These are phyloP conservation scores for Galerina marginata DNA, from an alignment of 768 basidiomycete genomes.

Conservation along the genomic window DNA sequence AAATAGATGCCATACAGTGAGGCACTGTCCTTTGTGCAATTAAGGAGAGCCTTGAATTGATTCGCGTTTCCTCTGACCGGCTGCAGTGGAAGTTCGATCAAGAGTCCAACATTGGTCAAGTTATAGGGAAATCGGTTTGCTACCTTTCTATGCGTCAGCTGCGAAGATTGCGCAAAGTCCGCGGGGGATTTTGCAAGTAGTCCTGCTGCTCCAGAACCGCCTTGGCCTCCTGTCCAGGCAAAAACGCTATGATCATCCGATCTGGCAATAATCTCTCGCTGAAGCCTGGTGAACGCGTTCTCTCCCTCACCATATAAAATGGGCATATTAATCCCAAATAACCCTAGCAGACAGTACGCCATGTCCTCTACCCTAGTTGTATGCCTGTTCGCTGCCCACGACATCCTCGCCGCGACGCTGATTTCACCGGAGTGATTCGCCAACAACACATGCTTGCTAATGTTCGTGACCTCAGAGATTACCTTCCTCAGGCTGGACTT, in stretches of 20 bases:
- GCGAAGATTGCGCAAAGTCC: neutral
- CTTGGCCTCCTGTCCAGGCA: neutral
- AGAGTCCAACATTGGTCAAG: conserved; percentile 12
- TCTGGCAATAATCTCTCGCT: conserved; percentile 6
- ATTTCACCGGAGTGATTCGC: neutral
- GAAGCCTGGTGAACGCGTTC: conserved; percentile 6
- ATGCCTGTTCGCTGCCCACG: conserved; percentile 4
- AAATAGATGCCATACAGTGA: conserved; percentile 6
- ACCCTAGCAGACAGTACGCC: conserved; percentile 9
- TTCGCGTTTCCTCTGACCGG: neutral
- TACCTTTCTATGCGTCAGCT: conserved; percentile 1
- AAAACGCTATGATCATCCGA: conserved; percentile 12
- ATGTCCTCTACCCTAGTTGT: conserved; percentile 11
- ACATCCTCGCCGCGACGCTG: conserved; percentile 10
- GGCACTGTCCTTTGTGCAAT: neutral
- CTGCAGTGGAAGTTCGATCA: conserved; percentile 11
- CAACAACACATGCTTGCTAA: conserved; percentile 1
- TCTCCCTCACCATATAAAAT: conserved; percentile 13
- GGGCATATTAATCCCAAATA: conserved; percentile 14
- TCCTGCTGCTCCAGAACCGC: neutral
- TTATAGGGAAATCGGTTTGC: conserved; percentile 6
- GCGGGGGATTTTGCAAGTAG: conserved; percentile 9
- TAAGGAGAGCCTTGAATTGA: conserved; percentile 4
- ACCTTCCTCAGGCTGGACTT: conserved; percentile 4
- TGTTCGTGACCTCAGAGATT: conserved; percentile 4